A percentile compares a stretch with the other conserved stretches of the same genome.
phyloP scores from a whole-genome alignment of 2,329 filamentous ascomycete species.

The Fusarium metavorans region DNA sequence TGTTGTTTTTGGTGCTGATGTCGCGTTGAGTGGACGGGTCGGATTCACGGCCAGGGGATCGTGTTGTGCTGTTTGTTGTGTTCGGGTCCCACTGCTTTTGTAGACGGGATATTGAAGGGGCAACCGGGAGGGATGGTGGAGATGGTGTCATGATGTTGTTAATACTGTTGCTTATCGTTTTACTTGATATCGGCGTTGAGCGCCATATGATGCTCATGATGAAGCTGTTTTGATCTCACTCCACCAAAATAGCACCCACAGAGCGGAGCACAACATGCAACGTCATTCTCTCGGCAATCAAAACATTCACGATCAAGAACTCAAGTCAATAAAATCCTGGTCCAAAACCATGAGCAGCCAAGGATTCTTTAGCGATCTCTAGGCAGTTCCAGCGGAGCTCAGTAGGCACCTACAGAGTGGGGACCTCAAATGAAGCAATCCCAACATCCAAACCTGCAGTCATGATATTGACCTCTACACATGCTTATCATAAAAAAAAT shows the following conservation, averaged over 20 bases:
- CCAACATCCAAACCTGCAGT: background rate
- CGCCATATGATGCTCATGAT: background rate
- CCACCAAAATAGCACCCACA: background rate
- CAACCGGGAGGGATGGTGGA: slow-evolving; percentile 14
- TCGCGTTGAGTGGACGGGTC: slow-evolving; percentile 12
- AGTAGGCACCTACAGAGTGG: background rate
- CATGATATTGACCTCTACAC: background rate
- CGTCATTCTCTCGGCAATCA: background rate
- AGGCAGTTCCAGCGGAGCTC: background rate
- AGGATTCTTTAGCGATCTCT: background rate
- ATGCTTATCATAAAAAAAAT: background rate
- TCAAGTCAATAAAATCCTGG: background rate
- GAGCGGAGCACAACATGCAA: background rate
- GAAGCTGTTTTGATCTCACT: background rate
- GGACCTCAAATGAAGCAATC: background rate
- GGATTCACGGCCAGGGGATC: slow-evolving; percentile 34
- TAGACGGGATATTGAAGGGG: slow-evolving; percentile 35
- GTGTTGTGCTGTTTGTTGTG: slow-evolving; percentile 22
- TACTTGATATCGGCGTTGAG: background rate
- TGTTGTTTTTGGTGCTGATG: slow-evolving; percentile 25
- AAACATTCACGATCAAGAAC: background rate
- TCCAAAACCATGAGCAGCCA: background rate
- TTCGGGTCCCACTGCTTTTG: slow-evolving; percentile 10
- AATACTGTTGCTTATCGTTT: background rate
- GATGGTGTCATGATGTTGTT: background rate